Conservation (phyloP, 257 asterid genomes). For the Solanum sitiens region DNA sequence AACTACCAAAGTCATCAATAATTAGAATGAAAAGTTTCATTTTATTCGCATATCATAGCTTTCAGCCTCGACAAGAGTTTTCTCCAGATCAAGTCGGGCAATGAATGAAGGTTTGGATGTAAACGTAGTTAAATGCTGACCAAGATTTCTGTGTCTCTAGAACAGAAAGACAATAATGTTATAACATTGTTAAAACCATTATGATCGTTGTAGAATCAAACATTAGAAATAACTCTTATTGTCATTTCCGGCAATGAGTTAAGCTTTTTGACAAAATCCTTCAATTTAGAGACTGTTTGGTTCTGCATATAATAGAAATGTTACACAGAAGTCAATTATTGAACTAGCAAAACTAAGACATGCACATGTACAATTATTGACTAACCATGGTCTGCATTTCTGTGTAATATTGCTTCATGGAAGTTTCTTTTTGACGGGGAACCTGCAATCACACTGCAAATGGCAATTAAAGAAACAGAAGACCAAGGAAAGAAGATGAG, state of each 20-base stretch:
- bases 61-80: slow-evolving; percentile 85
- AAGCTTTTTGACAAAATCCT: slow-evolving; percentile 97
- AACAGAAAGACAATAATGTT: slow-evolving; percentile 19
- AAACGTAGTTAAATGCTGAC: slow-evolving; percentile 76
- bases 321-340: neutral
- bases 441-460: slow-evolving; percentile 35
- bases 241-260: slow-evolving; percentile 95
- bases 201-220: neutral
- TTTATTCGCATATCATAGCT: slow-evolving; percentile 75
- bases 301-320: slow-evolving; percentile 37
- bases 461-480: slow-evolving; percentile 28
- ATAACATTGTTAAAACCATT: neutral
- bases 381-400: slow-evolving; percentile 86
- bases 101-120: slow-evolving; percentile 82
- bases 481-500: slow-evolving; percentile 1
- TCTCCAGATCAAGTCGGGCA: slow-evolving; percentile 88
- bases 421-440: slow-evolving; percentile 90
- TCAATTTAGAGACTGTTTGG: slow-evolving; percentile 86
- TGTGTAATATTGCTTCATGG: slow-evolving; percentile 95
- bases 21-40: neutral
- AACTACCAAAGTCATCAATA: neutral
- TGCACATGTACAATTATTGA: slow-evolving; percentile 3
- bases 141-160: slow-evolving; percentile 96
- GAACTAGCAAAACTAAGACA: slow-evolving; percentile 1
- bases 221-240: slow-evolving; percentile 34